phyloP scores from a whole-genome alignment of 305 asterid genomes.

The Fraxinus latifolia region DNA sequence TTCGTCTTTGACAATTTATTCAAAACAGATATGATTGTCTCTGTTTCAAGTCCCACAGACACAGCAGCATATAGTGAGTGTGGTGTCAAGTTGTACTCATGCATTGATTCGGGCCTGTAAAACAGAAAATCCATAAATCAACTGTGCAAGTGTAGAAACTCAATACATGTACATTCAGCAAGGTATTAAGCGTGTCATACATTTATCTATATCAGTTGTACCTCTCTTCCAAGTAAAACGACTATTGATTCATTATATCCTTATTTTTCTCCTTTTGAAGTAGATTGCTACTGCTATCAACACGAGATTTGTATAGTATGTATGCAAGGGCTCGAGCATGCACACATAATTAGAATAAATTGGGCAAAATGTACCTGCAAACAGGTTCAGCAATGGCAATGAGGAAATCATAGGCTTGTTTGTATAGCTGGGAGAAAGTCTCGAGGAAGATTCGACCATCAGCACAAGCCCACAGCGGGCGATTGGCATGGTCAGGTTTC shows the following conservation, averaged over 20 bases:
- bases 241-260: neutral
- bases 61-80: conserved; percentile 93
- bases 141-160: neutral
- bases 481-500: conserved; percentile 68
- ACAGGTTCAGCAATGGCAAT: conserved; percentile 93
- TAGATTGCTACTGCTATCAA: neutral
- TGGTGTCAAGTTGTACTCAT: conserved; percentile 92
- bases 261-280: neutral
- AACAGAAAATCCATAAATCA: conserved; percentile 20
- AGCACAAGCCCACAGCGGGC: conserved; percentile 85
- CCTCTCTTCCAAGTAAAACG: neutral
- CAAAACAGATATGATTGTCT: conserved; percentile 73
- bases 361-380: conserved; percentile 51
- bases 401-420: conserved; percentile 84
- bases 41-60: conserved; percentile 95
- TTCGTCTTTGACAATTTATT: conserved; percentile 83
- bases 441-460: conserved; percentile 85
- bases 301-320: neutral
- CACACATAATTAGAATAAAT: neutral
- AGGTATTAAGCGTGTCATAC: neutral
- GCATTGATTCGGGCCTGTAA: conserved; percentile 95
- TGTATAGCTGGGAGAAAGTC: conserved; percentile 74
- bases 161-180: neutral
- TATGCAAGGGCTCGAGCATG: neutral
- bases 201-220: neutral